These are phyloP conservation scores for Stenogyne calaminthoides DNA, from an alignment of 305 asterid species.

Conservation along the genomic window DNA sequence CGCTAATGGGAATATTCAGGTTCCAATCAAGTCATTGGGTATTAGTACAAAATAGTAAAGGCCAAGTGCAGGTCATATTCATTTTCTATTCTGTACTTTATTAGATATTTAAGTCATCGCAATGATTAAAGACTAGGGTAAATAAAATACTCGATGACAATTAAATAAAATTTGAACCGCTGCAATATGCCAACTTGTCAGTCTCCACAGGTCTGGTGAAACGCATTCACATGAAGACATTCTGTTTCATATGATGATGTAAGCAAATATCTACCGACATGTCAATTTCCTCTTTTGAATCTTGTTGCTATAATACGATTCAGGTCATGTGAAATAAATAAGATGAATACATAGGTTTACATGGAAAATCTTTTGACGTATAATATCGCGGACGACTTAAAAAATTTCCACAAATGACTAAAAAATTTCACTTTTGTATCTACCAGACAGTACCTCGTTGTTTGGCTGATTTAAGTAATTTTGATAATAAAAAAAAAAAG, in stretches of 20 bases:
- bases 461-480: too few species aligned
- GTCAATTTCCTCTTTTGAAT: not conserved
- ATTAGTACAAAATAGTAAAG: not conserved
- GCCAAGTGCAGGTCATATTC: too few species aligned
- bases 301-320: too few species aligned
- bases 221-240: not conserved
- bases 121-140: conserved; percentile 13
- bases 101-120: not conserved
- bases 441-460: too few species aligned
- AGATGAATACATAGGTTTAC: too few species aligned
- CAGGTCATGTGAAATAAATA: too few species aligned
- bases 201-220: not conserved
- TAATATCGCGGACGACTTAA: not conserved
- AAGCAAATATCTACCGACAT: conserved; percentile 10
- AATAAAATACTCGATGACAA: not conserved
- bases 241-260: not conserved
- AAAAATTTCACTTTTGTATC: too few species aligned
- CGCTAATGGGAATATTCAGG: conserved; percentile 1
- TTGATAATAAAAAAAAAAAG: too few species aligned
- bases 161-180: conserved; percentile 18
- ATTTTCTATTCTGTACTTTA: conserved; percentile 16
- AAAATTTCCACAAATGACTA: not conserved
- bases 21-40: not conserved
- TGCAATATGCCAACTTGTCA: conserved; percentile 16
- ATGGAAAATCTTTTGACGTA: not conserved